phyloP scores from a whole-genome alignment of 345 rosid species.

The Limnanthes douglasii region DNA sequence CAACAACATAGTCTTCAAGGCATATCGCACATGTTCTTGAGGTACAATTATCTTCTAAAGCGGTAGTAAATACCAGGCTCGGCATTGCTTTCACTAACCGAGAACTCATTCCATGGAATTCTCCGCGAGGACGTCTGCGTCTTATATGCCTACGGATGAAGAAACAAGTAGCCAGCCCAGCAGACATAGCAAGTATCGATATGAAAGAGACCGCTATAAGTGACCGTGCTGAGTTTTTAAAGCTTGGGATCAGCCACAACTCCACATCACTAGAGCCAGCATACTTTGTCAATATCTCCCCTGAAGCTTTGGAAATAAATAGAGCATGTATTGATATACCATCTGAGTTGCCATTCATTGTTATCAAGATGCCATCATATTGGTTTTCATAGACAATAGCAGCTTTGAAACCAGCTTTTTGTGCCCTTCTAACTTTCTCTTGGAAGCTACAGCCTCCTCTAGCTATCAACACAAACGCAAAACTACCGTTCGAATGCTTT shows the following conservation, averaged over 20 bases:
- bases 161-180: constrained; percentile 96
- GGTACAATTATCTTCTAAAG: constrained; percentile 77
- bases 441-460: constrained; percentile 92
- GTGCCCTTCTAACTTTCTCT: constrained; percentile 78
- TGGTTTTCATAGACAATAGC: constrained; percentile 55
- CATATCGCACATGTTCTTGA: constrained; percentile 87
- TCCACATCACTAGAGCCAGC: constrained; percentile 38
- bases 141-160: constrained; percentile 81
- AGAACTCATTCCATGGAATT: constrained; percentile 91
- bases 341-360: constrained; percentile 80
- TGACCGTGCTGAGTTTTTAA: constrained; percentile 89
- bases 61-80: constrained; percentile 59
- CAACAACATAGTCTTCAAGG: constrained; percentile 82
- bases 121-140: constrained; percentile 50
- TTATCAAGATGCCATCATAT: constrained; percentile 47
- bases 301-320: constrained; percentile 64
- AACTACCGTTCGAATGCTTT: constrained; percentile 19
- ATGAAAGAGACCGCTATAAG: constrained; percentile 91
- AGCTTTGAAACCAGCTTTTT: constrained; percentile 69
- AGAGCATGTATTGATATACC: constrained; percentile 79
- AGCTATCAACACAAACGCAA: constrained; percentile 45
- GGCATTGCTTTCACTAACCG: constrained; percentile 97
- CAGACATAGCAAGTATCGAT: constrained; percentile 88
- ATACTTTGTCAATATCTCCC: constrained; percentile 34
- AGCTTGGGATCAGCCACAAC: constrained; percentile 67